Evolutionary conservation across 2,329 filamentous ascomycete genomes (phyloP), one percentile per base, ranked within the genome.

Genomic region (Apiospora koreana): DNA sequence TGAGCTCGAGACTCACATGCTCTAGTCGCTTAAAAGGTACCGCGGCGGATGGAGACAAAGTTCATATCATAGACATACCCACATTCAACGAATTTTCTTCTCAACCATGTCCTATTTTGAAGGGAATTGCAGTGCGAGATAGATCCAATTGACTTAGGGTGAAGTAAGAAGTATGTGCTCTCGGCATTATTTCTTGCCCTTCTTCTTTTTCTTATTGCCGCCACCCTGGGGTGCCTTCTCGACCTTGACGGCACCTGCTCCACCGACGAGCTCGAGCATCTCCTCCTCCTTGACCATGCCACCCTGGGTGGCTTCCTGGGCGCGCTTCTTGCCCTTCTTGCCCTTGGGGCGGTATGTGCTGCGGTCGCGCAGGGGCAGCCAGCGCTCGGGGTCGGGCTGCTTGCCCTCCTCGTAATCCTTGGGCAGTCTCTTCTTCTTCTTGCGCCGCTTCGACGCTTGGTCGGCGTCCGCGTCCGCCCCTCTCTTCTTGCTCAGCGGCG

Each of bases 291-390:
- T 91, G 28, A 94, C 93, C 16, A 92, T 83, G 66, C 95, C 95
- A 72, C 96, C 96, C 80, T 98, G 96, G 10, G 94, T 98, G 50
- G 91, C 84, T 74, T 94, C 93, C 72, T 87, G 86, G 5, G 90
- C 91, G 83, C 92, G 92, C 87, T 94, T 92, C 86, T 94, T 95
- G 69, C 94, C 93, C 86, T 97, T 97, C 85, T 93, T 94, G 7
- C 94, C 94, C 84, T 96, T 97, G 9, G 95, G 94, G 65, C 93
- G 86, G 82, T 97, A 99, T 50, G 90, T 93, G 75, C 93, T 96
- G 70, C 96, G 88, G 80, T 99, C 96, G 68, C 93, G 91, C 77
- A 98, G 85, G 16, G 96, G 95, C 71, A 99, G 83, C 96, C 96
- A 99, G 73, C 96, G 88, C 82, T 99, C 96, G 0, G 94, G 91